These are phyloP conservation scores for Geum urbanum DNA, from an alignment of 306 rosid species.

Conservation along the genomic window DNA sequence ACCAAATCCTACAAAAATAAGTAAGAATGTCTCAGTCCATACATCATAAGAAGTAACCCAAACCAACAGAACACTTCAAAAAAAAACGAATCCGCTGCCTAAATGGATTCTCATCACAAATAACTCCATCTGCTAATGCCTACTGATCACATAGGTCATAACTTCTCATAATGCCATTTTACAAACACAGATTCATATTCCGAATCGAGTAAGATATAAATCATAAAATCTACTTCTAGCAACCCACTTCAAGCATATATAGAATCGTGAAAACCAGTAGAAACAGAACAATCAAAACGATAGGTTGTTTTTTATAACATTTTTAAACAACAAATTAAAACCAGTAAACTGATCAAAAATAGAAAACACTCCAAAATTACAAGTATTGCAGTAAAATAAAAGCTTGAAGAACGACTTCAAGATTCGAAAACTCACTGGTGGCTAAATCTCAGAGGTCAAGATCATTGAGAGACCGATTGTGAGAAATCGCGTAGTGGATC, in stretches of 20 bases:
- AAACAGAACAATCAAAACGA: neutral
- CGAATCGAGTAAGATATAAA: neutral
- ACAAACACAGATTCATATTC: neutral
- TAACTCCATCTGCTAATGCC: neutral
- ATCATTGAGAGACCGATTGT: neutral
- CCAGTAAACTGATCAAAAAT: neutral
- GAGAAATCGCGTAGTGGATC: neutral
- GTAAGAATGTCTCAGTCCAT: too few relatives aligned
- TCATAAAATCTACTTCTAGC: neutral
- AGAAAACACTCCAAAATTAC: neutral
- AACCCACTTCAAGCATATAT: neutral
- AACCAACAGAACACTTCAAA: neutral
- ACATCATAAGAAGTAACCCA: neutral
- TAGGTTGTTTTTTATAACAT: neutral
- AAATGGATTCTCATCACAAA: neutral
- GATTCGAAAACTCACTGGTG: neutral
- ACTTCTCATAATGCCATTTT: neutral
- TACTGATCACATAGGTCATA: neutral
- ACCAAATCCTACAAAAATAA: conserved; percentile 3
- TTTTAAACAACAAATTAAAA: neutral
- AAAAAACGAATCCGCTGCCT: neutral
- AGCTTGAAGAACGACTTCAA: neutral
- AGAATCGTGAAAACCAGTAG: neutral
- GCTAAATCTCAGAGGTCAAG: neutral
- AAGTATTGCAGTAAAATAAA: neutral